phyloP scores from a whole-genome alignment of 1,284 basidiomycete species.

The Ustilago vetiveriae region DNA sequence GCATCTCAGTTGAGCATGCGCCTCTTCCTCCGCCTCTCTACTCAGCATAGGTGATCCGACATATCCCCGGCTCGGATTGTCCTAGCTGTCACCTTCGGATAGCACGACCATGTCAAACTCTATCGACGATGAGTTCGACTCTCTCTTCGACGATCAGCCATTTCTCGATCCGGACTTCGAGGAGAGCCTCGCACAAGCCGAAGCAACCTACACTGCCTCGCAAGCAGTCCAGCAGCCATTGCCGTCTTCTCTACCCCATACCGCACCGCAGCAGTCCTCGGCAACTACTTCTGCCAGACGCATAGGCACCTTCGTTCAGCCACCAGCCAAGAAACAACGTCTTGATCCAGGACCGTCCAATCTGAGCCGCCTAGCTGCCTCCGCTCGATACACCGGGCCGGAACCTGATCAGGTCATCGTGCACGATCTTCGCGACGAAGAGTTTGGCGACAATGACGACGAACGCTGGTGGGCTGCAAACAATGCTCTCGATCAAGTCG shows the following conservation, averaged over 20 bases:
- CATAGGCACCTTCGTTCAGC: constrained; percentile 31
- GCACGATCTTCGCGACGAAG: constrained; percentile 31
- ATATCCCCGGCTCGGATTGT: not conserved
- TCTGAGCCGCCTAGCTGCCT: constrained; percentile 12
- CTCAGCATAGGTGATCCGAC: not conserved
- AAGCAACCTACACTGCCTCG: constrained; percentile 40
- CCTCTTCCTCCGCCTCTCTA: not conserved
- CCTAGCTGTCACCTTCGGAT: not conserved
- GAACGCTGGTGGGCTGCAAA: constrained; percentile 45
- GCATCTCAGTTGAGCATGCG: constrained; percentile 2
- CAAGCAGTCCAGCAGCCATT: constrained; percentile 17
- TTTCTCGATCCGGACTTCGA: constrained; percentile 43
- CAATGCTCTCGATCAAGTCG: constrained; percentile 39
- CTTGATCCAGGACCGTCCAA: constrained; percentile 22
- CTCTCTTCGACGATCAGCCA: constrained; percentile 33
- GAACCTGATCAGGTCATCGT: constrained; percentile 43
- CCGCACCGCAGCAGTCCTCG: constrained; percentile 9
- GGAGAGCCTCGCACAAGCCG: constrained; percentile 42
- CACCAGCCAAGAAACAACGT: constrained; percentile 35
- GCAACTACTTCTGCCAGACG: constrained; percentile 6
- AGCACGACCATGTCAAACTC: constrained; percentile 1
- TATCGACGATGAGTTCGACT: constrained; percentile 44
- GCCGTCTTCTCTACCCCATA: not conserved
- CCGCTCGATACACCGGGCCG: constrained; percentile 6
- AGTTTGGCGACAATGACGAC: constrained; percentile 37